Evolutionary conservation across 345 rosid genomes (phyloP), one percentile per base, ranked within the genome.

Genomic region (Pistacia integerrima): DNA sequence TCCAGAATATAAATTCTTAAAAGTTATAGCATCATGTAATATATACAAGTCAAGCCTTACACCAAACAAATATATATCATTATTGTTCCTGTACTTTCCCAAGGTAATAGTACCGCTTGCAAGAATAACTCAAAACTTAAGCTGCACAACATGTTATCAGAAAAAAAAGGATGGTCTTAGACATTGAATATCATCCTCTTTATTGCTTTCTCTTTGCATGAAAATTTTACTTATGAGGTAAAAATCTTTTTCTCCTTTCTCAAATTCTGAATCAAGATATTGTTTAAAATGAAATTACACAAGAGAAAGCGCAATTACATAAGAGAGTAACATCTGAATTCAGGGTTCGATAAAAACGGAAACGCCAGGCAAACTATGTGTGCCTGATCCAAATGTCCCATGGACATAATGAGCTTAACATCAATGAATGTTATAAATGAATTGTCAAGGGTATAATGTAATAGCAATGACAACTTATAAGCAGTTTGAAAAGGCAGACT

Each of bases 131-230:
- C 60, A 38, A 52, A 64, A 51, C 8, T 63, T 38, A 49, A 10
- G 64, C 36, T 20, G 59, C 33, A 61, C 51, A 63, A 64, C 69
- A 35, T 36, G 36, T 57, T 36, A 33, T 52, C 30, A 49, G 18
- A 41, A 57, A 59, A 72, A 41, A 72, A 44, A 41, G 4, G 8
- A 59, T 44, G 56, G 25, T 33, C 63, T 58, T 59, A 58, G 41
- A 59, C 64, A 72, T 72, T 58, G 66, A 72, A 58, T 38, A 25
- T 20, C 4, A 25, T 25, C 55, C 44, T 46, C n/a, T 74, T 25
- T 17, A 41, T 73, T 49, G 18, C 16, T 63, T 28, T 46, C 68
- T 51, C 54, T 48, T 35, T 16, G 22, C 9, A 22, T 36, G 12
- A 64, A 64, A 38, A 33, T 36, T 64, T 60, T 22, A 63, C 30